These are phyloP conservation scores for Excoecaria cochinchinensis DNA, from an alignment of 345 rosid genomes.

Conservation along the genomic window DNA sequence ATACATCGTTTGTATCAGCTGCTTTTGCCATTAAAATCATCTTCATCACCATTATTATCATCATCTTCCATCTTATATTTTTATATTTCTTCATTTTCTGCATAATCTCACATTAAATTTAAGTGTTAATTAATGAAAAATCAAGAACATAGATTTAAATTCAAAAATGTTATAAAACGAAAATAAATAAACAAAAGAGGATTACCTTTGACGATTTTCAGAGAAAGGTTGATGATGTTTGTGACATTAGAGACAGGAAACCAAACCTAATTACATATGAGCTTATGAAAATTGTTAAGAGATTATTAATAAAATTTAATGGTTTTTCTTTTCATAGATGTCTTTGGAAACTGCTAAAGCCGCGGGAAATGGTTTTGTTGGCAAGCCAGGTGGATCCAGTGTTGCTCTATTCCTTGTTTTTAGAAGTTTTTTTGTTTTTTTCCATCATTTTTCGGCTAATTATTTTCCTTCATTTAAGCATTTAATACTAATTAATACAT, in stretches of 20 bases:
- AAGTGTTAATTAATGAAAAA: not conserved
- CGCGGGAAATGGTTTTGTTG: conserved; percentile 50
- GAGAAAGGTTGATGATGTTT: not conserved
- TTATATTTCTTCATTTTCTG: conserved; percentile 10
- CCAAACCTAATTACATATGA: not conserved
- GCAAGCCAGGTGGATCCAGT: conserved; percentile 33
- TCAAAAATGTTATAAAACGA: not conserved
- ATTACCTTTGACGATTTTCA: not conserved
- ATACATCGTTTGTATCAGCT: conserved; percentile 52
- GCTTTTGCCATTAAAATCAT: conserved; percentile 36
- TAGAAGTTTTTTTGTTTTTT: not conserved
- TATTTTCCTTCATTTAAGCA: no score
- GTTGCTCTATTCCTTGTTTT: conserved; percentile 4
- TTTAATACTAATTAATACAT: no score
- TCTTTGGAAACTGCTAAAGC: conserved; percentile 25
- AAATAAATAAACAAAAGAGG: not conserved
- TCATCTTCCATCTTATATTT: not conserved
- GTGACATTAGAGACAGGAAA: not conserved
- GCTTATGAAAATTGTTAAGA: not conserved
- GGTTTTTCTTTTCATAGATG: conserved; percentile 18
- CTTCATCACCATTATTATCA: conserved; percentile 14
- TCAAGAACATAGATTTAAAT: not conserved
- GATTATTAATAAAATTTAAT: conserved; percentile 1
- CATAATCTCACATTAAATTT: no score
- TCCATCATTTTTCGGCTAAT: no score